Evolutionary conservation across 495 filamentous ascomycete species (phyloP).

Genomic region (Penicillium waksmanii): DNA sequence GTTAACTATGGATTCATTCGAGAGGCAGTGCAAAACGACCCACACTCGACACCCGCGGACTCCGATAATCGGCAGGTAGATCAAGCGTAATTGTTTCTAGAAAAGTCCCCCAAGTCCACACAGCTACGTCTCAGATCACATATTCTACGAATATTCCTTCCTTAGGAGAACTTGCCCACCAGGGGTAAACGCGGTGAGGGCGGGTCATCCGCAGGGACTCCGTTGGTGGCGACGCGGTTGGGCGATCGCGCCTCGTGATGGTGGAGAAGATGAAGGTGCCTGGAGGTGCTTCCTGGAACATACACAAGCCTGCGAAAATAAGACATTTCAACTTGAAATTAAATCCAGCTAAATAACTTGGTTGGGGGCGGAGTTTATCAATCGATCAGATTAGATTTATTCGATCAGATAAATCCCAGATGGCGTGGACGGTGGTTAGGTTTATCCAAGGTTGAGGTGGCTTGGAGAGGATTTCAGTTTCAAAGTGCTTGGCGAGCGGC

Average conservation of each 20-base stretch:
- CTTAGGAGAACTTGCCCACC: not conserved
- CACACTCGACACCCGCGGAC: not conserved
- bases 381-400: slow-evolving; percentile 32
- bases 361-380: slow-evolving; percentile 4
- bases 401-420: slow-evolving; percentile 28
- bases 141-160: not conserved
- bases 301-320: not conserved
- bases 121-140: not conserved
- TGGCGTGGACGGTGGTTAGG: not conserved
- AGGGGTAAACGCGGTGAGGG: slow-evolving; percentile 4
- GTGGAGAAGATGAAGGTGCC: not conserved
- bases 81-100: not conserved
- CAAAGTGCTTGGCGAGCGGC: not conserved
- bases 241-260: not conserved
- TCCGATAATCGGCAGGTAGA: not conserved
- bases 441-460: not conserved
- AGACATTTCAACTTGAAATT: not conserved
- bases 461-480: not conserved
- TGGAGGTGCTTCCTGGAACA: not conserved
- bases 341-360: not conserved
- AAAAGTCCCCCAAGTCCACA: not conserved
- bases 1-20: not conserved
- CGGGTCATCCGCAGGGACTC: not conserved
- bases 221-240: not conserved
- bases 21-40: not conserved